Conservation (phyloP, 768 basidiomycete genomes). For the Trametes cubensis region DNA sequence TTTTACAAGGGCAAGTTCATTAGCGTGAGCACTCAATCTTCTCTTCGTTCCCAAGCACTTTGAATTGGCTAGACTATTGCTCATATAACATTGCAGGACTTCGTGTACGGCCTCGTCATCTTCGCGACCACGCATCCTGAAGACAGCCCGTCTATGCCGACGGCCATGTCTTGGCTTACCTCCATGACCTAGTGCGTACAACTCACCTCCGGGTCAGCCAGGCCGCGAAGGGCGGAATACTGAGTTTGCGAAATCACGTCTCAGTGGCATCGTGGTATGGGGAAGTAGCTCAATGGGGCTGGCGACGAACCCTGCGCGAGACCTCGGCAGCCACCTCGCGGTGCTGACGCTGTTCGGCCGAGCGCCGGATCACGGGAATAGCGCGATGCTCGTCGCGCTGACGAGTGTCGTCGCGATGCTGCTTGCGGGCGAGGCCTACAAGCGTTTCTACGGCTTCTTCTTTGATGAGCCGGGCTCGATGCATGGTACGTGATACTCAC, state of each 20-base stretch:
- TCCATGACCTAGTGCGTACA: slow-evolving; percentile 60
- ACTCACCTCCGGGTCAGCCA: background rate
- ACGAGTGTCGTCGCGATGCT: slow-evolving; percentile 68
- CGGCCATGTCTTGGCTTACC: slow-evolving; percentile 52
- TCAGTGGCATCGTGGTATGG: slow-evolving; percentile 61
- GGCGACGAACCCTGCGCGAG: slow-evolving; percentile 68
- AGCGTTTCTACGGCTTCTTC: slow-evolving; percentile 46
- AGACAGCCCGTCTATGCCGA: slow-evolving; percentile 58
- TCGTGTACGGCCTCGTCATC: slow-evolving; percentile 52
- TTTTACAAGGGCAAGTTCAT: slow-evolving; percentile 61
- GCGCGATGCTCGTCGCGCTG: slow-evolving; percentile 64
- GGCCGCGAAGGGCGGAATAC: background rate
- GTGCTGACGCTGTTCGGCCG: slow-evolving; percentile 65
- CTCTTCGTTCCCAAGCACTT: background rate
- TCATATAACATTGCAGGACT: slow-evolving; percentile 30
- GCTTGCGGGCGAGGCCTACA: slow-evolving; percentile 55
- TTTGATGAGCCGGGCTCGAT: slow-evolving; percentile 41
- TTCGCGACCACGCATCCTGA: slow-evolving; percentile 60
- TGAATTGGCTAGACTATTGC: background rate
- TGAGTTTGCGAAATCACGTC: background rate
- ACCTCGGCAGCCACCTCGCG: slow-evolving; percentile 65
- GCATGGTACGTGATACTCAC: slow-evolving; percentile 17
- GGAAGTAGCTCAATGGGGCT: slow-evolving; percentile 58
- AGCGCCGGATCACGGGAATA: slow-evolving; percentile 53
- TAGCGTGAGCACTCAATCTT: slow-evolving; percentile 39